Percentiles rank a stretch among this genome's conserved stretches.
Conservation (phyloP, 2,329 filamentous ascomycete species). For the Chaetomium strumarium region DNA sequence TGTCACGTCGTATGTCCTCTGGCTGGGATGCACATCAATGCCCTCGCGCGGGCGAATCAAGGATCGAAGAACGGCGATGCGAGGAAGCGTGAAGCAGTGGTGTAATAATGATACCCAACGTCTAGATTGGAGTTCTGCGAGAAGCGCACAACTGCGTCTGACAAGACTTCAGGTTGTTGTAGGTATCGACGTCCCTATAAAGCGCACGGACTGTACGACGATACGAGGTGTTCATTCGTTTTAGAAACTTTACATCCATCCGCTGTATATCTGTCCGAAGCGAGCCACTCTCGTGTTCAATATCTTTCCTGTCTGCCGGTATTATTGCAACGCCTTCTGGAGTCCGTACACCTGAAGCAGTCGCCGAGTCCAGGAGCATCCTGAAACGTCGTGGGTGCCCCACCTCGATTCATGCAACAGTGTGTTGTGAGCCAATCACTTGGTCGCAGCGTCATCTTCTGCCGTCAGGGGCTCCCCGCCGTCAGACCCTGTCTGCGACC, state of each 20-base stretch:
- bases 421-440: slow-evolving; percentile 10
- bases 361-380: not conserved
- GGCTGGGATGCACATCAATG: too few relatives aligned
- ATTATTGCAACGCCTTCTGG: not conserved
- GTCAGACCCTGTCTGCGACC: not conserved
- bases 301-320: not conserved
- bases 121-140: not conserved
- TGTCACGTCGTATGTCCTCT: too few relatives aligned
- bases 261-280: too few relatives aligned
- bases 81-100: not conserved
- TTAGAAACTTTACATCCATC: not conserved
- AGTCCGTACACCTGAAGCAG: slow-evolving; percentile 3
- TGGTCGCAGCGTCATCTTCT: not conserved
- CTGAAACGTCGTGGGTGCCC: slow-evolving; percentile 11
- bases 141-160: not conserved
- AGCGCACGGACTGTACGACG: too few relatives aligned
- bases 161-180: too few relatives aligned
- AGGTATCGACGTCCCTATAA: too few relatives aligned
- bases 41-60: not conserved
- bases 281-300: not conserved
- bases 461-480: slow-evolving; percentile 2
- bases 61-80: not conserved
- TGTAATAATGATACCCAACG: not conserved
- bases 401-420: slow-evolving; percentile 1
- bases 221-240: not conserved